A percentile compares a stretch with the other conserved stretches of the same genome.
Evolutionary conservation across 2,329 filamentous ascomycete genomes (phyloP).

Genomic region (Diaporthe vaccinii): DNA sequence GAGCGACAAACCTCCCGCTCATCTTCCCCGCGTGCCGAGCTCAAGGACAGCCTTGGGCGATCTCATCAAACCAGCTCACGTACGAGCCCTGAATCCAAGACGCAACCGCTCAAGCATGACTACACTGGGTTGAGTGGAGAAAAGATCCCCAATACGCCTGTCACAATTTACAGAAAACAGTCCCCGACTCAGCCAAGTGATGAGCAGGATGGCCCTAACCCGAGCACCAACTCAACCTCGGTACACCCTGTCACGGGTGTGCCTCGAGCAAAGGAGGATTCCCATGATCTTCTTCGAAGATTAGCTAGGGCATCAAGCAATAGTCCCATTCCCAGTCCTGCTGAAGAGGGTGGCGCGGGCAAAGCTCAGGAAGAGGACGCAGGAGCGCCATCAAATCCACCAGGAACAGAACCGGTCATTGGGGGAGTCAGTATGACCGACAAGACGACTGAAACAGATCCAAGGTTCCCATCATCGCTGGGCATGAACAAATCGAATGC

Average conservation of each 20-base stretch:
- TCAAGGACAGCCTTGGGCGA: slow-evolving; percentile 49
- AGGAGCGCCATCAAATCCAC: background rate
- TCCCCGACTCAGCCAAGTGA: background rate
- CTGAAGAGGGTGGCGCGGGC: slow-evolving; percentile 47
- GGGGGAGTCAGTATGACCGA: background rate
- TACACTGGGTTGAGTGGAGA: slow-evolving; percentile 48
- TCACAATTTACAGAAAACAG: slow-evolving; percentile 54
- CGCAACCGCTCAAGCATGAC: slow-evolving; percentile 32
- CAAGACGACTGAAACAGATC: slow-evolving; percentile 19
- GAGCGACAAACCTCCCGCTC: slow-evolving; percentile 56
- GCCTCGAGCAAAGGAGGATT: slow-evolving; percentile 53
- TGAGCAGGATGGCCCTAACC: slow-evolving; percentile 37
- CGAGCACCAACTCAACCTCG: slow-evolving; percentile 33
- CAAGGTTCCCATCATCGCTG: background rate
- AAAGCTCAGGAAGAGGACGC: slow-evolving; percentile 40
- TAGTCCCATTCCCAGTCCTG: slow-evolving; percentile 52
- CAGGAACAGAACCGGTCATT: background rate
- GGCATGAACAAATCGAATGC: slow-evolving; percentile 34
- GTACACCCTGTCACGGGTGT: slow-evolving; percentile 42
- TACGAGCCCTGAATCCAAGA: slow-evolving; percentile 40
- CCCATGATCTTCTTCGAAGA: slow-evolving; percentile 63
- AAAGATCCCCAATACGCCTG: slow-evolving; percentile 55
- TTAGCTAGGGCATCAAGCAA: slow-evolving; percentile 63
- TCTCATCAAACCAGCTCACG: background rate
- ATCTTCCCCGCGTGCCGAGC: slow-evolving; percentile 56